A percentile compares a stretch with the other conserved stretches of the same genome.
These are phyloP conservation scores for Geranium brycei DNA, from an alignment of 345 rosid species.

Conservation along the genomic window DNA sequence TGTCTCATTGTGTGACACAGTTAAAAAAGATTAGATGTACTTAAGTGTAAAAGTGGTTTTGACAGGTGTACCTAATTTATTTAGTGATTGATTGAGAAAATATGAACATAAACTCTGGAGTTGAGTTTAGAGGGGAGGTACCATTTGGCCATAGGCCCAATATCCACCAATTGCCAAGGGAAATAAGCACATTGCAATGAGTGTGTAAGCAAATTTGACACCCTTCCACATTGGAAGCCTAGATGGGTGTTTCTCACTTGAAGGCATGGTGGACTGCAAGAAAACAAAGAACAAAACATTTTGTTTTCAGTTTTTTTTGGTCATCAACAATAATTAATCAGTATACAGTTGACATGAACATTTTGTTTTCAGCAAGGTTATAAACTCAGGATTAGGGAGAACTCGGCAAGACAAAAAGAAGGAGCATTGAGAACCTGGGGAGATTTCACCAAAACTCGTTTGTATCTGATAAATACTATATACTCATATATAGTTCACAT, in stretches of 20 bases:
- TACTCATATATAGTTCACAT: no score
- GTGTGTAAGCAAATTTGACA: conserved; percentile 33
- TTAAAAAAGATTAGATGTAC: no score
- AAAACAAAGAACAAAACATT: background rate
- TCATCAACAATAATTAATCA: background rate
- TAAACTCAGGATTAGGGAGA: no score
- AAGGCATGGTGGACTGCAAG: conserved; percentile 64
- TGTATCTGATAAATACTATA: no score
- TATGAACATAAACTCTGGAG: background rate
- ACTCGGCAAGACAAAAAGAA: no score
- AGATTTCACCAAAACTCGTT: no score
- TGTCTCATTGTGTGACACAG: no score
- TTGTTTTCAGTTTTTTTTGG: background rate
- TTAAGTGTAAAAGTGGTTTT: no score
- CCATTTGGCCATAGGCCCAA: conserved; percentile 62
- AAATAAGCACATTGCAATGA: conserved; percentile 42
- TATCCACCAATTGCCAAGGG: conserved; percentile 51
- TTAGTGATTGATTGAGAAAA: background rate
- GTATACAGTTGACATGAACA: no score
- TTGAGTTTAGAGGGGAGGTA: conserved; percentile 1
- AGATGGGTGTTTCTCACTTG: conserved; percentile 57
- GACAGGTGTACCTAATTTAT: no score
- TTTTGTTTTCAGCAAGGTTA: no score
- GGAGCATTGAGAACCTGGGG: no score
- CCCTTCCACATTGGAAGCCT: conserved; percentile 66